These are phyloP conservation scores for Vinca major DNA, from an alignment of 305 asterid genomes.

Conservation along the genomic window DNA sequence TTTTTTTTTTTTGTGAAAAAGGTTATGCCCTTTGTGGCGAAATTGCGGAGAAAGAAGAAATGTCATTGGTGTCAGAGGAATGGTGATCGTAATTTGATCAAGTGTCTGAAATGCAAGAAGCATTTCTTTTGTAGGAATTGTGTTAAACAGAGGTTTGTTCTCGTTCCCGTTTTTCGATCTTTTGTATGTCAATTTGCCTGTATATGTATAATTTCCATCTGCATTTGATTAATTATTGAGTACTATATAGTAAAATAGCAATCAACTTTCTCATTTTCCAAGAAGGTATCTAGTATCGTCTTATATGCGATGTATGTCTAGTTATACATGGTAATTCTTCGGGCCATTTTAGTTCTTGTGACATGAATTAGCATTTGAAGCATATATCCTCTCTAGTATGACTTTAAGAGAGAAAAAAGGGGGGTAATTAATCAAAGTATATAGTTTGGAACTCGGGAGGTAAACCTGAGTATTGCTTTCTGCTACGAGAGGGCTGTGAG, in stretches of 20 bases:
- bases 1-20: slow-evolving; percentile 16
- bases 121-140: slow-evolving; percentile 70
- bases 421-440: background rate
- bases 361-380: background rate
- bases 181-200: slow-evolving; percentile 5
- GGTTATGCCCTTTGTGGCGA: slow-evolving; percentile 60
- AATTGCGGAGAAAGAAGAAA: slow-evolving; percentile 45
- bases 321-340: background rate
- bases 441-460: background rate
- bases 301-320: background rate
- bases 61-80: slow-evolving; percentile 90
- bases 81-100: slow-evolving; percentile 39
- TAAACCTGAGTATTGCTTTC: background rate
- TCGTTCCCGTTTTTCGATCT: slow-evolving; percentile 13
- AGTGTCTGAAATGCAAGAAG: slow-evolving; percentile 69
- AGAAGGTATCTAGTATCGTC: background rate
- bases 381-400: background rate
- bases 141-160: slow-evolving; percentile 57
- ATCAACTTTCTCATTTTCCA: no score
- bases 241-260: no score
- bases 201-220: no score
- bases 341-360: background rate
- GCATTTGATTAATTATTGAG: no score
- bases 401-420: background rate
- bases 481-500: background rate